phyloP scores from a whole-genome alignment of 2,329 filamentous ascomycete species.

The Dothidotthia symphoricarpi region DNA sequence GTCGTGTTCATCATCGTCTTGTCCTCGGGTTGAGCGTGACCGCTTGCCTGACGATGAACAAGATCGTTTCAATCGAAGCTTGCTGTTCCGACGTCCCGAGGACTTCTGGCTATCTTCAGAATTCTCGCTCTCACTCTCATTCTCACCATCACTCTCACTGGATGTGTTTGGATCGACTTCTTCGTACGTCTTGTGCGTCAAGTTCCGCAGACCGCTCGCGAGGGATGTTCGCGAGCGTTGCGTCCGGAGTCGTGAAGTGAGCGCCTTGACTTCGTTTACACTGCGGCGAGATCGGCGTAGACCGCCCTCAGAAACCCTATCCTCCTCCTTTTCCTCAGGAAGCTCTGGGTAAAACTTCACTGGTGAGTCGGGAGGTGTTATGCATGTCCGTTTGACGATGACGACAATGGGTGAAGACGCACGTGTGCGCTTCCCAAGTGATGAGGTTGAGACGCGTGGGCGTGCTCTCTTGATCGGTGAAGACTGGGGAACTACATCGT shows the following conservation, averaged over 20 bases:
- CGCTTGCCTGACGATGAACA: background rate
- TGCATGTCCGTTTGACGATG: slow-evolving; percentile 22
- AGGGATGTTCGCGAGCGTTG: slow-evolving; percentile 15
- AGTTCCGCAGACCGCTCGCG: slow-evolving; percentile 16
- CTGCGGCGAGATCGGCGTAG: slow-evolving; percentile 11
- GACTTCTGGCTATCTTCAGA: background rate
- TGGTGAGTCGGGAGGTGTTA: slow-evolving; percentile 17
- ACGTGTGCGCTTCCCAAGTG: slow-evolving; percentile 27
- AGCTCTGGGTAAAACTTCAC: slow-evolving; percentile 18
- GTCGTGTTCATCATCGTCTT: background rate
- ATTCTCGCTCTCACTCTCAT: slow-evolving; percentile 1
- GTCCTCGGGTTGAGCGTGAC: too few relatives aligned
- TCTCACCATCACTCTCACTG: background rate
- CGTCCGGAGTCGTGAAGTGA: slow-evolving; percentile 5
- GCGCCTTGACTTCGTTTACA: slow-evolving; percentile 8
- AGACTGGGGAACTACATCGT: slow-evolving; percentile 16
- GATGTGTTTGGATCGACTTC: background rate
- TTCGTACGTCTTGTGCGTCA: slow-evolving; percentile 16
- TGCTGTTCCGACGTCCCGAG: background rate
- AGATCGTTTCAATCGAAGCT: background rate
- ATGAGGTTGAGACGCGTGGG: slow-evolving; percentile 7
- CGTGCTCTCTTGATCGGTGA: slow-evolving; percentile 13
- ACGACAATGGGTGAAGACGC: slow-evolving; percentile 27
- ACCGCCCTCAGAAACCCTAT: background rate
- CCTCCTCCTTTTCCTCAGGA: slow-evolving; percentile 10